Percentiles rank a stretch among this genome's conserved stretches.
phyloP scores from a whole-genome alignment of 129 eudicot species.

The Centaurea solstitialis region DNA sequence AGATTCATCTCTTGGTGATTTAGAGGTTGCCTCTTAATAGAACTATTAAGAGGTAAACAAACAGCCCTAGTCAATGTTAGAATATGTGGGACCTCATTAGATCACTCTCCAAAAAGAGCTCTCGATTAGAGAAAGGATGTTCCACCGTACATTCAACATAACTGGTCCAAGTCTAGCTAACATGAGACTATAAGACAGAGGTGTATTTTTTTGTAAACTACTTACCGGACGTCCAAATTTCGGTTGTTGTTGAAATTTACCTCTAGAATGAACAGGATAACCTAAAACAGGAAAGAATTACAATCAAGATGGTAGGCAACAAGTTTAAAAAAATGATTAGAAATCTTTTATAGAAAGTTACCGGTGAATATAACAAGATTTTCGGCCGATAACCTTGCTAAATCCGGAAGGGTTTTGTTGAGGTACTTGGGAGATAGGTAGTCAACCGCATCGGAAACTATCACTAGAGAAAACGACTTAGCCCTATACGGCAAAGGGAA shows the following conservation, averaged over 20 bases:
- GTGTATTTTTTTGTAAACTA: not conserved
- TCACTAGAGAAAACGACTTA: conserved; percentile 51
- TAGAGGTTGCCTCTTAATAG: too few relatives aligned
- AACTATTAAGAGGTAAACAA: too few relatives aligned
- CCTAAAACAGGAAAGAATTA: conserved; percentile 25
- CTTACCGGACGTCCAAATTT: conserved; percentile 58
- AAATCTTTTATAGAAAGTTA: not conserved
- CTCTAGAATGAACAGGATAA: conserved; percentile 44
- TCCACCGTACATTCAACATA: too few relatives aligned
- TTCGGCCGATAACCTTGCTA: conserved; percentile 47
- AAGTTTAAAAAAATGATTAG: not conserved
- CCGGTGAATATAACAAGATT: conserved; percentile 60
- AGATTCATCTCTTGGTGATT: too few relatives aligned
- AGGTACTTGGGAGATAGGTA: conserved; percentile 50
- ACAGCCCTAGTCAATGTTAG: too few relatives aligned
- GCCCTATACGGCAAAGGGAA: conserved; percentile 52
- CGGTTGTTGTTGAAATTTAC: conserved; percentile 41
- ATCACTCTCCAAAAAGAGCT: too few relatives aligned
- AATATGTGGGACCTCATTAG: too few relatives aligned
- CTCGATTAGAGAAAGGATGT: too few relatives aligned
- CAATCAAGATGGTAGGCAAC: not conserved
- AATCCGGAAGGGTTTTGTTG: conserved; percentile 52
- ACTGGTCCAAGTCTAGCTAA: too few relatives aligned
- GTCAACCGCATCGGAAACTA: conserved; percentile 55
- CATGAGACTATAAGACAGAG: too few relatives aligned